Percentiles rank a stretch among this genome's conserved stretches.
phyloP scores from a whole-genome alignment of 1,139 yeast genomes.

The Scheffersomyces cryptocercus region DNA sequence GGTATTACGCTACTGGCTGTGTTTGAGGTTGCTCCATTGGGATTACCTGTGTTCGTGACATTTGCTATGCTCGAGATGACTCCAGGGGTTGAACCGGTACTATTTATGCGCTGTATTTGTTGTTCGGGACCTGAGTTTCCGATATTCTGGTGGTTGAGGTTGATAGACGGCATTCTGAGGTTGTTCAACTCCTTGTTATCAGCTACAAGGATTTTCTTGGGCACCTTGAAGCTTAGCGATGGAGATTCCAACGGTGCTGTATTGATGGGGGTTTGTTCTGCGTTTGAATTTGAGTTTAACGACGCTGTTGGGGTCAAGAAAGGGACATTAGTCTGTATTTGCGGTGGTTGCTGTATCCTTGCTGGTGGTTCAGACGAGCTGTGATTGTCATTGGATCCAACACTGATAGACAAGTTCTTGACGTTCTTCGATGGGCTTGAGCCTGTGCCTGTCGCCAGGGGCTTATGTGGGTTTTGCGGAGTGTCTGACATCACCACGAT shows the following conservation, averaged over 20 bases:
- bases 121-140: neutral
- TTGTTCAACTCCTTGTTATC: constrained; percentile 4
- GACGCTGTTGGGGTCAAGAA: no score
- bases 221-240: constrained; percentile 12
- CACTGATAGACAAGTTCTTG: neutral
- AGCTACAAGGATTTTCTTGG: constrained; percentile 15
- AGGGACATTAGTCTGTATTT: no score
- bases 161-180: neutral
- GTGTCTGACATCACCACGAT: no score
- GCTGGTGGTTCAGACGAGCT: no score
- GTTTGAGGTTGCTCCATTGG: neutral
- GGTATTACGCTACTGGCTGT: neutral
- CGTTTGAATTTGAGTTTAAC: no score
- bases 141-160: neutral
- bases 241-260: no score
- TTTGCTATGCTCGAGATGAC: neutral
- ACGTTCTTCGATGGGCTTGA: neutral
- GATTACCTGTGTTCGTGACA: neutral
- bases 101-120: neutral
- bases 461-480: no score
- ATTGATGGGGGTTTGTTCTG: no score
- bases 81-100: neutral
- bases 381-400: neutral
- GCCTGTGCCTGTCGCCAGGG: no score
- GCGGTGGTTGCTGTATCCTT: no score